phyloP scores from a whole-genome alignment of 176 grass and related monocot genomes.

The Oryza coarctata region DNA sequence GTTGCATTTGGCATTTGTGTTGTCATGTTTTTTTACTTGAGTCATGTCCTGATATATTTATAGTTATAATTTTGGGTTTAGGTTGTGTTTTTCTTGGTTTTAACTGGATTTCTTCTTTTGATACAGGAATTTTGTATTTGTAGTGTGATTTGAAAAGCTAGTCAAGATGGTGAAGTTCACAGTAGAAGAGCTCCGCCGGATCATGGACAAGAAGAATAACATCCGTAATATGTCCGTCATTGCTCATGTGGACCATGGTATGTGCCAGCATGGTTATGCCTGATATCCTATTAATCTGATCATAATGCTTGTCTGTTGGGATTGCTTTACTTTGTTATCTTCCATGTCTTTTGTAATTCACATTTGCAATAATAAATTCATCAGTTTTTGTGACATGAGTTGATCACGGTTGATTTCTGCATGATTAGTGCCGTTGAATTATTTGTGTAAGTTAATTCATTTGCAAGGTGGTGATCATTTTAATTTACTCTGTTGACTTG shows the following conservation, averaged over 20 bases:
- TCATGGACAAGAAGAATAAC: conserved; percentile 92
- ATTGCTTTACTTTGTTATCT: background rate
- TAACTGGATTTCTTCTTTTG: background rate
- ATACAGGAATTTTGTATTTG: conserved; percentile 16
- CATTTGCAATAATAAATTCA: background rate
- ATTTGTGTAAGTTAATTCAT: background rate
- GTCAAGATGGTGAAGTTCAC: conserved; percentile 97
- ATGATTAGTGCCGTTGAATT: background rate
- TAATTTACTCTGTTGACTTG: background rate
- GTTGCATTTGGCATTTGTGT: background rate
- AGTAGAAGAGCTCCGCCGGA: conserved; percentile 71
- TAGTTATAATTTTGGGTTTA: background rate
- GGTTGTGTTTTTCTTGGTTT: background rate
- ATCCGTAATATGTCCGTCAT: conserved; percentile 91
- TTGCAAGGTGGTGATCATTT: background rate
- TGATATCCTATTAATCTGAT: background rate
- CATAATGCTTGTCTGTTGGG: background rate
- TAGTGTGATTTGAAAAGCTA: conserved; percentile 29
- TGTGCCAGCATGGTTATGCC: background rate
- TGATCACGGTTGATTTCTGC: background rate
- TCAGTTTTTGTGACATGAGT: background rate
- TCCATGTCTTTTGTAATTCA: background rate
- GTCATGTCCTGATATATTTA: background rate
- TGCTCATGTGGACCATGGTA: conserved; percentile 93
- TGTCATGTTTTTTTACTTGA: background rate